phyloP scores from a whole-genome alignment of 331 rosid genomes.

The Telfairia occidentalis region DNA sequence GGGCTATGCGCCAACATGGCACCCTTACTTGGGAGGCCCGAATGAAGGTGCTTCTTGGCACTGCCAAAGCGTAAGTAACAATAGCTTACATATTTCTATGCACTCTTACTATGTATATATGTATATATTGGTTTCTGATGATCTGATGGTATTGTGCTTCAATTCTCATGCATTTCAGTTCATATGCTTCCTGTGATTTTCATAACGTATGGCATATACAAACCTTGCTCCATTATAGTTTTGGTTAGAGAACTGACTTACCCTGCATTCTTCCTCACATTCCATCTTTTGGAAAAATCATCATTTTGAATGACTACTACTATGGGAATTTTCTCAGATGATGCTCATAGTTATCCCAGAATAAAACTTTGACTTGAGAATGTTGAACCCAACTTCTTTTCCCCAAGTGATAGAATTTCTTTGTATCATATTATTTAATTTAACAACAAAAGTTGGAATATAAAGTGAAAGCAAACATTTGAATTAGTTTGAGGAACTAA shows the following conservation, averaged over 20 bases:
- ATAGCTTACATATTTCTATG: neutral
- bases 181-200: neutral
- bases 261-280: neutral
- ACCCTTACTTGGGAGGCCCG: constrained; percentile 86
- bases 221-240: neutral
- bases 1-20: constrained; percentile 70
- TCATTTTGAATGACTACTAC: neutral
- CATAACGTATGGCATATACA: neutral
- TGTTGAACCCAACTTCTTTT: neutral
- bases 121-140: neutral
- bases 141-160: neutral
- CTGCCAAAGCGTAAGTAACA: constrained; percentile 91
- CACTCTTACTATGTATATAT: neutral
- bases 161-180: neutral
- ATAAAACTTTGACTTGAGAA: neutral
- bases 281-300: neutral
- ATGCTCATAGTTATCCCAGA: neutral
- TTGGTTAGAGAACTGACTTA: neutral
- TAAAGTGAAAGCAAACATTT: neutral
- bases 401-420: neutral
- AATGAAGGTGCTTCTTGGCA: constrained; percentile 81
- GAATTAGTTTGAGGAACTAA: neutral
- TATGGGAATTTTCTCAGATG: neutral
- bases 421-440: neutral
- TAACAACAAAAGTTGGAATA: neutral